Conservation (phyloP, 257 asterid species). For the Solanum etuberosum region DNA sequence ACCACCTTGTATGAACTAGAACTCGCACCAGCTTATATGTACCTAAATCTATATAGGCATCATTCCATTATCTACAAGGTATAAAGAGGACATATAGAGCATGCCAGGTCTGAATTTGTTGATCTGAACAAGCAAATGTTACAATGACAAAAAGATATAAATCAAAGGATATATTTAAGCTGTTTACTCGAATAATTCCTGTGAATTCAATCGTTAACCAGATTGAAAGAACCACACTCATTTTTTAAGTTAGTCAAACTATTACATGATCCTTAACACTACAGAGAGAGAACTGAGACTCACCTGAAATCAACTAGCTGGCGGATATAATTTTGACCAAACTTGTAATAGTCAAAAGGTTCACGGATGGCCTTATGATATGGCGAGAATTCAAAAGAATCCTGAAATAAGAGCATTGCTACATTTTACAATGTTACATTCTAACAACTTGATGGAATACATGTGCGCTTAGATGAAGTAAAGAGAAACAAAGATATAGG, state of each 20-base stretch:
- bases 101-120: neutral
- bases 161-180: neutral
- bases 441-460: neutral
- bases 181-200: neutral
- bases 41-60: neutral
- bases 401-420: constrained; percentile 34
- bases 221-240: neutral
- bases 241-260: neutral
- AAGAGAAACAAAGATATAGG: neutral
- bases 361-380: constrained; percentile 76
- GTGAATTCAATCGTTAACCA: neutral
- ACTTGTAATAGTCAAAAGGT: constrained; percentile 81
- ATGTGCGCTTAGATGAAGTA: neutral
- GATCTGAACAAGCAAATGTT: neutral
- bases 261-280: neutral
- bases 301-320: constrained; percentile 79
- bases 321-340: constrained; percentile 64
- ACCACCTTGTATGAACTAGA: neutral
- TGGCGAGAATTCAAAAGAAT: constrained; percentile 65
- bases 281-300: neutral
- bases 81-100: neutral
- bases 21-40: neutral
- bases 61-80: neutral
- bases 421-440: neutral
- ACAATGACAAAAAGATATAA: neutral